A percentile compares a stretch with the other conserved stretches of the same genome.
Evolutionary conservation across 1,139 yeast species (phyloP).

Genomic region (Cylindricascospora bacillispora): DNA sequence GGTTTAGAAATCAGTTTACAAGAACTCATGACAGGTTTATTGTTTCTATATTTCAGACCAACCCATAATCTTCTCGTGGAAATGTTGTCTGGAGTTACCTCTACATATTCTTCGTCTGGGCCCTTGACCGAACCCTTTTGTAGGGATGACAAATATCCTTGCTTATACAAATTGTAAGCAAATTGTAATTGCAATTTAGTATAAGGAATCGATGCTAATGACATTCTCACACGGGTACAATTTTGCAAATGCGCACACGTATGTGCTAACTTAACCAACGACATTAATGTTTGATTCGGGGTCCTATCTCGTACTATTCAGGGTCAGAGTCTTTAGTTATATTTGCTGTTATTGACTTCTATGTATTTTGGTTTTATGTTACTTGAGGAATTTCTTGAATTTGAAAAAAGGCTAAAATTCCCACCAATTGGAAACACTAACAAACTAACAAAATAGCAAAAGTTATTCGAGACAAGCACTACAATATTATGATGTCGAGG

Average conservation of each 20-base stretch:
- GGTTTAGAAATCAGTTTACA: conserved; percentile 77
- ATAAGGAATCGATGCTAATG: conserved; percentile 75
- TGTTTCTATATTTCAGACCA: conserved; percentile 76
- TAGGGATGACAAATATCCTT: conserved; percentile 77
- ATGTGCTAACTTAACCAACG: conserved; percentile 73
- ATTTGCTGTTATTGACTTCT: too few relatives aligned
- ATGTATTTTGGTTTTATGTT: too few relatives aligned
- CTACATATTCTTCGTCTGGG: conserved; percentile 64
- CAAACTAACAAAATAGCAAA: too few relatives aligned
- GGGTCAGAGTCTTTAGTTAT: too few relatives aligned
- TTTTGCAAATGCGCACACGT: conserved; percentile 85
- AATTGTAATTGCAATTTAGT: conserved; percentile 72
- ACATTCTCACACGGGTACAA: conserved; percentile 61
- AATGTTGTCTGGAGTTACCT: conserved; percentile 80
- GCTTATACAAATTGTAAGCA: conserved; percentile 73
- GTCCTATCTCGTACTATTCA: too few relatives aligned
- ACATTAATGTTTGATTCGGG: too few relatives aligned
- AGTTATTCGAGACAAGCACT: too few relatives aligned
- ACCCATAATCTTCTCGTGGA: conserved; percentile 85
- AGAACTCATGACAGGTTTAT: conserved; percentile 60
- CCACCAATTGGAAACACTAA: too few relatives aligned
- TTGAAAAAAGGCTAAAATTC: too few relatives aligned
- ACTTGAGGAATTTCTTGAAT: too few relatives aligned
- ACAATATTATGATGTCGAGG: too few relatives aligned
- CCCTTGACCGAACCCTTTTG: conserved; percentile 86